Percentiles rank a stretch among this genome's conserved stretches.
Conservation (phyloP, 225 moss, liverwort and hornwort genomes). For the Straminergon stramineum region DNA sequence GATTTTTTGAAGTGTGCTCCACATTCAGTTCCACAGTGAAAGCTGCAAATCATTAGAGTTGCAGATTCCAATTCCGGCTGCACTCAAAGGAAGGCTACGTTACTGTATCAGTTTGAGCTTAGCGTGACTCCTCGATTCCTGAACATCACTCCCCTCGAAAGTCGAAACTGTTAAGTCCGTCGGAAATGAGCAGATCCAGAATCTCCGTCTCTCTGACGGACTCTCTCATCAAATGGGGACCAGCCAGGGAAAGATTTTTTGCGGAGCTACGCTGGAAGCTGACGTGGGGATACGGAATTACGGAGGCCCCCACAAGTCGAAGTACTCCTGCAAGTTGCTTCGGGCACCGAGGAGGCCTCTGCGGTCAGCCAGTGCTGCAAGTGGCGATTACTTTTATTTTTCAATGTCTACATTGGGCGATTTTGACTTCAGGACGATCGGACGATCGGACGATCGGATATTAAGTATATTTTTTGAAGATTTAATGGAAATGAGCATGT, state of each 20-base stretch:
- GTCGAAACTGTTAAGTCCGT: not conserved
- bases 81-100: not conserved
- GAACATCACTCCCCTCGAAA: not conserved
- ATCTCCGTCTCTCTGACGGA: not conserved
- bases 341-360: too few relatives aligned
- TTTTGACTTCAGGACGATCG: not conserved
- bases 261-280: not conserved
- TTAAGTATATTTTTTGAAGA: too few relatives aligned
- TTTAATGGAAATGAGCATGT: not conserved
- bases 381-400: not conserved
- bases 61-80: not conserved
- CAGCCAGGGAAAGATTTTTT: not conserved
- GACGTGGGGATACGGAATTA: not conserved
- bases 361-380: not conserved
- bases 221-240: not conserved
- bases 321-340: not conserved
- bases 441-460: not conserved
- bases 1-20: not conserved
- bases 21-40: not conserved
- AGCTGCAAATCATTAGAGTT: not conserved
- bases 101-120: too few relatives aligned
- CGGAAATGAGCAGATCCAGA: not conserved
- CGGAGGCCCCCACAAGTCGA: not conserved
- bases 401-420: not conserved
- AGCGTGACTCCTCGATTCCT: not conserved